Evolutionary conservation across 2,329 filamentous ascomycete species (phyloP), one percentile per base, ranked within the genome.

Genomic region (Colletotrichum karsti): DNA sequence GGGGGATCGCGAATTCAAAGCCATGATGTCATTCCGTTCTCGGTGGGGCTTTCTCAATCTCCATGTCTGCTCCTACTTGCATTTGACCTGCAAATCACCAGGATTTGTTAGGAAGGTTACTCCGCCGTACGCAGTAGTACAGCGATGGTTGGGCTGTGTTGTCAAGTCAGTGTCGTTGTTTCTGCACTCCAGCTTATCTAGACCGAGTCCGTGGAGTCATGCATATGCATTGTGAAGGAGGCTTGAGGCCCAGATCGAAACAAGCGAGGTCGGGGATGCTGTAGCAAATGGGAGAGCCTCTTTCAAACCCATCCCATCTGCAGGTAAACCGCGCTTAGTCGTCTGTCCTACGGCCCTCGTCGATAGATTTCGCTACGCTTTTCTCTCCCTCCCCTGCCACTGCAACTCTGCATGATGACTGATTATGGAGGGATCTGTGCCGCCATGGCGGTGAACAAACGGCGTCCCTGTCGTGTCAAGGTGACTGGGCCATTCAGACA

Each of bases 161-260:
- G 44, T 35, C 39, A 26, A 22, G 44, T 35, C 33, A 18, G n/a
- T 9, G 50, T 63, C 57, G 33, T 26, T 28, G 33, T 35, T 15
- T 26, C 63, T 46, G 59, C 44, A 56, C 42, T 57, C 37, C 64
- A 37, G 51, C 35, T 35, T 15, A 44, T 58, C 44, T 58, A 64
- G 64, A 48, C 64, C 22, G n/a, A 33, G 60, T n/a, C 60, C 44
- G 44, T 64, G 59, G 64, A 58, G 60, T 59, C 54, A 5, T 39
- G 46, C 61, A 68, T 55, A 68, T 68, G 65, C 65, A 59, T 65
- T 53, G 24, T 33, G 24, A 67, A 64, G 65, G 60, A 53, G 60
- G 64, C 64, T 67, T 64, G 64, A 58, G 46, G 22, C 24, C 63
- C 42, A 48, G 60, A 59, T 67, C 60, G 53, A 65, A 58, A 53